A percentile compares a stretch with the other conserved stretches of the same genome.
phyloP scores from a whole-genome alignment of 805 yeast species.

The Priceomyces medius region DNA sequence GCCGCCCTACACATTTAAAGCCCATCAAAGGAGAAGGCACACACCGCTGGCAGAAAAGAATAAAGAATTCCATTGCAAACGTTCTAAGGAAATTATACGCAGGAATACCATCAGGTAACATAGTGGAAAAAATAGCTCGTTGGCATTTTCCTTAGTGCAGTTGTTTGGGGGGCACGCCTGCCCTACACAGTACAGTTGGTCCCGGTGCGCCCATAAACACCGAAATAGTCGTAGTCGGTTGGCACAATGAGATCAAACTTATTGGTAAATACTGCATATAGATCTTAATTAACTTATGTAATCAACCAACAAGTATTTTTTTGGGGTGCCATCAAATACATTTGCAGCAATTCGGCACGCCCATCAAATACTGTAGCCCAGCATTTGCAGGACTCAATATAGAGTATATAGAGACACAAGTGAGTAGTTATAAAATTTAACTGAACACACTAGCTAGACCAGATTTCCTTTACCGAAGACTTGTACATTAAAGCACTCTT shows the following conservation, averaged over 20 bases:
- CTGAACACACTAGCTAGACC: background rate
- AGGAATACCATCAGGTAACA: too few relatives aligned
- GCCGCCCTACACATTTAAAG: too few relatives aligned
- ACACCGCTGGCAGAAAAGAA: too few relatives aligned
- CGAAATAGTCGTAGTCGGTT: background rate
- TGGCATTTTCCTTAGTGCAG: too few relatives aligned
- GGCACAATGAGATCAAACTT: too few relatives aligned
- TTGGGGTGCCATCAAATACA: slow-evolving; percentile 8
- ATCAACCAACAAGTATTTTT: slow-evolving; percentile 10
- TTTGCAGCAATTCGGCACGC: slow-evolving; percentile 7
- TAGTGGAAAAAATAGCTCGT: too few relatives aligned
- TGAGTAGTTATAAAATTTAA: background rate
- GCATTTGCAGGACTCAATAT: background rate
- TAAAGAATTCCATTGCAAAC: too few relatives aligned
- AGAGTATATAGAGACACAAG: slow-evolving; percentile 4
- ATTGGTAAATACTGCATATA: background rate
- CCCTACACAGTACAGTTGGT: background rate
- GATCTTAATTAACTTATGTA: slow-evolving; percentile 3
- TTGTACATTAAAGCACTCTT: background rate
- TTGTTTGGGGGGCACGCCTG: too few relatives aligned
- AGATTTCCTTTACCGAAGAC: background rate
- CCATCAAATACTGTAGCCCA: slow-evolving; percentile 10
- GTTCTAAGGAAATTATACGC: too few relatives aligned
- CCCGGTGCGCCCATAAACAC: background rate
- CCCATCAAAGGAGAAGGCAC: too few relatives aligned